Evolutionary conservation across 352 stramenopile genomes (phyloP), one percentile per base, ranked within the genome.

Genomic region (Salisapilia sapeloensis): DNA sequence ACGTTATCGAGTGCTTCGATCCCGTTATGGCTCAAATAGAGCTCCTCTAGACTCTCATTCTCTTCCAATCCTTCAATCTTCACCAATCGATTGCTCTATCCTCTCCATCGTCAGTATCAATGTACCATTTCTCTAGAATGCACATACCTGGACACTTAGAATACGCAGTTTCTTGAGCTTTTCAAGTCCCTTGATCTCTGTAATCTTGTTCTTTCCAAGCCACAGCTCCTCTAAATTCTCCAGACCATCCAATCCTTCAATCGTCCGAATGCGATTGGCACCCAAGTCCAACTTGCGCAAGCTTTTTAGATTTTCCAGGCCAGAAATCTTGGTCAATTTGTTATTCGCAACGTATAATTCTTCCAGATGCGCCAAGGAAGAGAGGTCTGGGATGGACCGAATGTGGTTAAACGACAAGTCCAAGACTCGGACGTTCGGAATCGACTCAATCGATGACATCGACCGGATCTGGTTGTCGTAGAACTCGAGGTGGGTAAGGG

Each of bases 121-220:
- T 6, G 17, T 12, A 24, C n/a, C n/a, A n/a, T n/a, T n/a, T n/a
- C n/a, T n/a, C n/a, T n/a, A n/a, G n/a, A n/a, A n/a, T 35, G 6
- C 3, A 12, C 40, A 5, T 30, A 71, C 58, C 43, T 78, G 75
- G 4, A 90, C 62, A 36, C 75, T 90, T 39, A 83, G 69, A 24
- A 85, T 70, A 24, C 61, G 72, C 13, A 99, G 56, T 38, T 94
- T 95, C 4, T 50, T 71, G 2, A 98, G 60, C 24, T 57, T 56
- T 3, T 84, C 61, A 10, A 96, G 54, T 1, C 71, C 75, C 27
- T 82, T 38, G 29, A 98, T 96, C 31, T 60, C 53, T 46, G 92
- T 84, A 55, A 98, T 97, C 48, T 97, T 98, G 66, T 98, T 98
- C 44, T 97, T 98, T 5, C 94, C 94, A 4, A 98, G 56, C 92